Evolutionary conservation across 2,329 filamentous ascomycete genomes (phyloP).

Genomic region (Aureobasidium melanogenum): DNA sequence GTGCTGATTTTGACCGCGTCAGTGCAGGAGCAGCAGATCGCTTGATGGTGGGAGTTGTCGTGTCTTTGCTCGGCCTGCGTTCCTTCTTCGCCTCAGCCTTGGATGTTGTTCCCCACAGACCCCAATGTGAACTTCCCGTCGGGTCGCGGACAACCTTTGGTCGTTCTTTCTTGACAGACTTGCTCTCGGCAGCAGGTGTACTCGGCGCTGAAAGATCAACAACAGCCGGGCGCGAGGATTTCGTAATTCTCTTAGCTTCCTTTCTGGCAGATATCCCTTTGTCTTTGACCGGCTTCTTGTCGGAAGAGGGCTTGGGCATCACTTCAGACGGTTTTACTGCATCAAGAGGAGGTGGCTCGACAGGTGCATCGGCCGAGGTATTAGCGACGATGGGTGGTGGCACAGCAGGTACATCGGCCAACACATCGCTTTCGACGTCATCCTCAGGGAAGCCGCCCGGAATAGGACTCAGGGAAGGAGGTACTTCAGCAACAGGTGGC

Average conservation of each 20-base stretch:
- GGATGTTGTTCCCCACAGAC: conserved; percentile 57
- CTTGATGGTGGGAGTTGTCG: conserved; percentile 31
- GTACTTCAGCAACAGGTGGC: conserved; percentile 14
- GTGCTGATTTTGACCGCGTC: conserved; percentile 48
- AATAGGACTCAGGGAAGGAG: conserved; percentile 30
- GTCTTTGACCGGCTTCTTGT: conserved; percentile 16
- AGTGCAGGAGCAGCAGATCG: conserved; percentile 34
- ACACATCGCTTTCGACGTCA: conserved; percentile 21
- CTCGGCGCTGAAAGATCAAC: conserved; percentile 10
- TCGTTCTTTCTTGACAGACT: conserved; percentile 62
- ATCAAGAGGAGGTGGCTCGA: conserved; percentile 16
- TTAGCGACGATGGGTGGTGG: neutral
- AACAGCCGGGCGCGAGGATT: conserved; percentile 23
- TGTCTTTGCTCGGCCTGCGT: conserved; percentile 38
- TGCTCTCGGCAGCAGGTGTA: conserved; percentile 44
- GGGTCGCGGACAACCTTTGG: conserved; percentile 65
- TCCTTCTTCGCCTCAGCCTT: conserved; percentile 20
- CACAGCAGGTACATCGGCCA: conserved; percentile 4
- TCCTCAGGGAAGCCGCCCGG: conserved; percentile 40
- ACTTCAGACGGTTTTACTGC: neutral
- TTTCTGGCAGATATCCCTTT: conserved; percentile 28
- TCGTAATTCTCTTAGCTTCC: conserved; percentile 22
- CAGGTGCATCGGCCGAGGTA: conserved; percentile 15
- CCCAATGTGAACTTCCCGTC: conserved; percentile 53
- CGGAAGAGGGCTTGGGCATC: neutral